Base-by-base conservation (phyloP, 768 basidiomycete species). In the Russula earlei region DNA sequence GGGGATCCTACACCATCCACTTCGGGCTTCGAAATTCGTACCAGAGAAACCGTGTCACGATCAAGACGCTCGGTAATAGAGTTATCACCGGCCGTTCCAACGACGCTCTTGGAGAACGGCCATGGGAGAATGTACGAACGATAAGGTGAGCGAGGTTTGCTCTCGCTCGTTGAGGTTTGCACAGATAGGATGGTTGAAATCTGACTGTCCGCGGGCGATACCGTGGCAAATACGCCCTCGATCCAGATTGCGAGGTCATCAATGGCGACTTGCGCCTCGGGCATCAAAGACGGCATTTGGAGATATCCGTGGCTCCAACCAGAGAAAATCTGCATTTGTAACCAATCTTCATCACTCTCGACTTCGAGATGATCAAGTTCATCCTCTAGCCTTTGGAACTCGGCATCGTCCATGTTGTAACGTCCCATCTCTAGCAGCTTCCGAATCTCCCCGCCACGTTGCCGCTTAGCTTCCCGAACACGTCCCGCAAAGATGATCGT, bases 281-380 rank as follows among this genome's bases (percentile, higher is more conserved):
- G 73, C 82, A 99, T 88, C 63, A 97, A 69, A 22, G 80, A 73
- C 37, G 86, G 79, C 95, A 99, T 99, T 74, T 96, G 95, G 64
- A 95, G 77, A 72, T 92, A 97, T 36, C 92, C 95, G 69, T 96
- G 93, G 64, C 90, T 91, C 96, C 94, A 97, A 46, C 94, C 94
- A 29, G 89, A 87, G 69, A 95, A 91, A 54, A 97, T 79, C 61
- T 89, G 83, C 76, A 92, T 84, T 68, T 88, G 86, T 20, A 96
- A 91, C 93, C 93, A 94, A 67, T 96, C 93, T 59, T 89, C 84
- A 58, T 97, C 96, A 49, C 76, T 81, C 71, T 96, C 87, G 22
- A 74, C 66, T 3, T 72, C 73, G 43, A 89, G 74, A 56, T 74
- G 73, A 45, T 83, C 80, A 52, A 80, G 74, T 66, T 89, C 87